Percentiles rank a stretch among this genome's conserved stretches.
These are phyloP conservation scores for Scenedesmus sp. DNA, from an alignment of 163 green algal genomes.

Conservation along the genomic window DNA sequence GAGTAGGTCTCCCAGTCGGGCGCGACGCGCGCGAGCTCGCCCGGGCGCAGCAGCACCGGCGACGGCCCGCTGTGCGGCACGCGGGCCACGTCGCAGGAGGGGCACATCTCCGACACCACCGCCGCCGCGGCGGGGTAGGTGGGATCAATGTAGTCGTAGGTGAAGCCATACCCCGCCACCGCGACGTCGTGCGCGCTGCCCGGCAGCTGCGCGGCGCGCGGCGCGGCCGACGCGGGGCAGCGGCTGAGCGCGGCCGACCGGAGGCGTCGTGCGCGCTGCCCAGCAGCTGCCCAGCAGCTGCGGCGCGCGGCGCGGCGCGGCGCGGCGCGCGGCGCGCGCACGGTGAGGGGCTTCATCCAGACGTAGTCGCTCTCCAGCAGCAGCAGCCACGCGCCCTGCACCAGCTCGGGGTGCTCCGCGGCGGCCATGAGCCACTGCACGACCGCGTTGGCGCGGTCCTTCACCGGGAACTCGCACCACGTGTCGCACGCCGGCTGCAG, in stretches of 20 bases:
- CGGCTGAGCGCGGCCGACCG: too few relatives aligned
- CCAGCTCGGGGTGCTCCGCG: conserved; percentile 59
- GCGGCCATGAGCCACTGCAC: conserved; percentile 82
- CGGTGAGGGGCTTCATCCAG: conserved; percentile 84
- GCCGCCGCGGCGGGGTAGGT: conserved; percentile 45
- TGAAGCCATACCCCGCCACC: conserved; percentile 59
- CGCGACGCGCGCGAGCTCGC: conserved; percentile 52
- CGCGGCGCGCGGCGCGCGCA: background rate
- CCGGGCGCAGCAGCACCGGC: conserved; percentile 78
- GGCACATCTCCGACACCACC: conserved; percentile 60
- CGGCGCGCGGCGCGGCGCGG: too few relatives aligned
- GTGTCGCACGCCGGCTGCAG: conserved; percentile 86
- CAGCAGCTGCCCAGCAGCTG: too few relatives aligned
- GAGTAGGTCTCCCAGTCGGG: conserved; percentile 88
- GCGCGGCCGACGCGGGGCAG: background rate
- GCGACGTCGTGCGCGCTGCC: conserved; percentile 55
- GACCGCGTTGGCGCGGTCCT: conserved; percentile 91
- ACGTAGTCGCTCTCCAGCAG: conserved; percentile 98
- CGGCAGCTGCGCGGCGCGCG: conserved; percentile 33
- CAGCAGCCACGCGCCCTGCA: conserved; percentile 86
- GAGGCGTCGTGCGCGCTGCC: too few relatives aligned
- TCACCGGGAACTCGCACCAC: conserved; percentile 96
- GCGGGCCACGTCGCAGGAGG: conserved; percentile 48
- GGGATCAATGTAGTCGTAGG: conserved; percentile 65
- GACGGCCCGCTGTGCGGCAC: conserved; percentile 86